A percentile compares a stretch with the other conserved stretches of the same genome.
Conservation (phyloP, 441 rosid genomes). For the Jatropha podagrica region DNA sequence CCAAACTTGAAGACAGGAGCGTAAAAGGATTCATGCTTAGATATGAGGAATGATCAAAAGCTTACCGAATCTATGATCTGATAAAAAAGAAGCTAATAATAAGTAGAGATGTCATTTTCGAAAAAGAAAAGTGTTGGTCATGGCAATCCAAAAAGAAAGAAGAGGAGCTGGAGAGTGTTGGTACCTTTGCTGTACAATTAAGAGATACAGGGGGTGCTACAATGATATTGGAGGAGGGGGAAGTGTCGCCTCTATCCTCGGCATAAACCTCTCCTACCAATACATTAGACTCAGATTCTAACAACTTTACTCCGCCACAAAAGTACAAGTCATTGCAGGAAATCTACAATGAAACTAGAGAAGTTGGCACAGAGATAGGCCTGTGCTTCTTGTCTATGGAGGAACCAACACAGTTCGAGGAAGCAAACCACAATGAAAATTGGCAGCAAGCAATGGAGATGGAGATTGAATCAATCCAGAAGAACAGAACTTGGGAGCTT, state of each 20-base stretch:
- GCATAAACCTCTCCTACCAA: not conserved
- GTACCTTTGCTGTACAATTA: slow-evolving; percentile 2
- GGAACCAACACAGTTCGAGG: slow-evolving; percentile 7
- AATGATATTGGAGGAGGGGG: not conserved
- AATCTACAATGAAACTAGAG: slow-evolving; percentile 12
- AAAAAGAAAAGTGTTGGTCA: not conserved
- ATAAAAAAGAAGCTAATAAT: not conserved
- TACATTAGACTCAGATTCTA: not conserved
- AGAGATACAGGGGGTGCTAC: slow-evolving; percentile 7
- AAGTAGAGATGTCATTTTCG: slow-evolving; percentile 5
- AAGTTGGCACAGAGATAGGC: not conserved
- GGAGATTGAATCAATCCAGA: slow-evolving; percentile 7
- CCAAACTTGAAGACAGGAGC: slow-evolving; percentile 1
- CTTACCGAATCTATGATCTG: slow-evolving; percentile 6
- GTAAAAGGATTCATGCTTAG: not conserved
- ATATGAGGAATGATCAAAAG: slow-evolving; percentile 6
- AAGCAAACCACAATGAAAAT: slow-evolving; percentile 1
- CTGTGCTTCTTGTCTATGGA: slow-evolving; percentile 7
- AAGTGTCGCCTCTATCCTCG: not conserved
- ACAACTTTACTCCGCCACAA: slow-evolving; percentile 1
- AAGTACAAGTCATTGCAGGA: slow-evolving; percentile 1
- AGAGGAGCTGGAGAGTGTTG: not conserved
- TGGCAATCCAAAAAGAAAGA: not conserved
- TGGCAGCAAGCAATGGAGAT: not conserved
- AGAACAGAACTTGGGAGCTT: slow-evolving; percentile 6